Evolutionary conservation across 805 yeast species (phyloP), one percentile per base, ranked within the genome.

Genomic region (Metschnikowia picachoensis): DNA sequence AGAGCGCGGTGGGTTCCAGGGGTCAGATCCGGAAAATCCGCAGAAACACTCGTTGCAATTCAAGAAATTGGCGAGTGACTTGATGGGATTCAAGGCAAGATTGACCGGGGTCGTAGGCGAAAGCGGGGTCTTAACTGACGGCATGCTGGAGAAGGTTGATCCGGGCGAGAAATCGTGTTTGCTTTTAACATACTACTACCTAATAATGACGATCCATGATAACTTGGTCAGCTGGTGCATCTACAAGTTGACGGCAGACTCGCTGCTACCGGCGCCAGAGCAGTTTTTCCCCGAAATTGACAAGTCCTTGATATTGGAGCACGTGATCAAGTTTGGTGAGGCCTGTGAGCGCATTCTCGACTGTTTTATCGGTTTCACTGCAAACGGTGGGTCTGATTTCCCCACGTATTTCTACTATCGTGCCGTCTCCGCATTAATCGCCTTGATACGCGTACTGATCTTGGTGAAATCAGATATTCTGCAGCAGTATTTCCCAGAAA

Each of bases 401-500:
- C 82, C 82, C 2, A 77, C 82, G 0, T 74, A 76, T 50, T 72
- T 77, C 52, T 74, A 74, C 56, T 78, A 77, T 51, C 60, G 82
- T 38, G 80, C 82, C 3, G 65, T 78, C 72, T 76, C 77, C 55
- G 76, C 81, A 0, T 57, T 78, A 17, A 75, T 77, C 25, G 68
- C 77, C 3, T 56, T 78, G 48, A 68, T 77, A 15, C 63, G 80
- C 43, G 68, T 78, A 1, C 62, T 77, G 49, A 55, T 78, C 16
- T 61, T 77, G 39, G 72, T 76, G 16, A 70, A 71, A 44, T 67
- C 79, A 0, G 52, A 52, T 8, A 35, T 46, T 10, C 43, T 50
- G 39, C 29, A 36, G 27, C 9, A 25, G 12, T 36, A 39, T 15
- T 40, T 49, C 9, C 25, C 37, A 7, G 38, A 35, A 12, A 28